phyloP scores from a whole-genome alignment of 805 yeast species.

The Starmerella vaccinii region DNA sequence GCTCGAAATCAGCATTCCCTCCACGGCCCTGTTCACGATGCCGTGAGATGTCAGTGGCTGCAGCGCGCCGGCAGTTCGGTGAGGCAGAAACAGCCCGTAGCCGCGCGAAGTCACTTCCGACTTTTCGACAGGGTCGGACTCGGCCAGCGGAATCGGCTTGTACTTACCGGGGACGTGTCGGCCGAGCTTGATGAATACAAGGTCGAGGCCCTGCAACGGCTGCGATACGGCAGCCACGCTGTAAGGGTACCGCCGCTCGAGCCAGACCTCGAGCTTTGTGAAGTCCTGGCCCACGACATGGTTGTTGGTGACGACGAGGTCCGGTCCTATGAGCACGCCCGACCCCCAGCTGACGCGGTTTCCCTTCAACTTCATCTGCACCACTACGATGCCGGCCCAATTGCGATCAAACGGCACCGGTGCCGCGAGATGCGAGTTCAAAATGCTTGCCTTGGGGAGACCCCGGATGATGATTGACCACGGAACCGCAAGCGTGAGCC shows the following conservation, averaged over 20 bases:
- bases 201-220: conserved; percentile 29
- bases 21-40: conserved; percentile 11
- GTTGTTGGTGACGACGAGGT: conserved; percentile 29
- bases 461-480: conserved; percentile 23
- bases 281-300: conserved; percentile 28
- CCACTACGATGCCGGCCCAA: conserved; percentile 20
- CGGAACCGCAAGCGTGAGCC: conserved; percentile 27
- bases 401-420: not conserved
- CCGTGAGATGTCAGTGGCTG: conserved; percentile 30
- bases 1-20: conserved; percentile 27
- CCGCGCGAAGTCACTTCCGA: conserved; percentile 28
- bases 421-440: not conserved
- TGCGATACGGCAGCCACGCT: conserved; percentile 16
- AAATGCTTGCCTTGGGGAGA: not conserved
- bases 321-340: conserved; percentile 28
- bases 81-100: conserved; percentile 30
- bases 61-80: conserved; percentile 16
- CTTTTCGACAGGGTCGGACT: conserved; percentile 18
- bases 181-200: conserved; percentile 25
- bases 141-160: conserved; percentile 22
- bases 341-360: conserved; percentile 32
- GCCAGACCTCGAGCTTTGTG: conserved; percentile 9
- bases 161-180: conserved; percentile 9
- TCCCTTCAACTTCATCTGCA: conserved; percentile 19
- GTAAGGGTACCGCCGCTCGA: conserved; percentile 11